phyloP scores from a whole-genome alignment of 805 yeast species.

The Candida michaelii region DNA sequence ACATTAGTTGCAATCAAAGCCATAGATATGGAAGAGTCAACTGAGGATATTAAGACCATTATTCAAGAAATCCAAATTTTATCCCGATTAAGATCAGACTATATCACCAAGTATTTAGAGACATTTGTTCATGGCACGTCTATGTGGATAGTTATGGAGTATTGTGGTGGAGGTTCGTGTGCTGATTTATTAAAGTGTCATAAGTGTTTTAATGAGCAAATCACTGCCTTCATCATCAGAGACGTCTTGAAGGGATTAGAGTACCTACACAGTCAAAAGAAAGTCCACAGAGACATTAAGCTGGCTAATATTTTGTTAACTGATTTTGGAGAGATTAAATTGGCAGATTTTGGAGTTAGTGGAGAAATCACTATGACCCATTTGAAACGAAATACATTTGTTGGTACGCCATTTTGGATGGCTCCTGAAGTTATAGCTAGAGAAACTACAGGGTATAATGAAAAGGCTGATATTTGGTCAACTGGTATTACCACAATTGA shows the following conservation, averaged over 20 bases:
- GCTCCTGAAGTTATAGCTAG: slow-evolving; percentile 90
- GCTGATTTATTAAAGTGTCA: slow-evolving; percentile 63
- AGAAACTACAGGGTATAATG: slow-evolving; percentile 61
- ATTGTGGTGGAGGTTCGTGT: slow-evolving; percentile 93
- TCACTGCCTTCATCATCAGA: slow-evolving; percentile 59
- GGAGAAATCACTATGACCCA: slow-evolving; percentile 67
- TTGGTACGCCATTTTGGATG: slow-evolving; percentile 98
- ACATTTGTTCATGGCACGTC: slow-evolving; percentile 64
- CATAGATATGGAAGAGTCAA: slow-evolving; percentile 73
- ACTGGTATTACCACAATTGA: slow-evolving; percentile 91
- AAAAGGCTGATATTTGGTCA: slow-evolving; percentile 94
- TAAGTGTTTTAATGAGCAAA: slow-evolving; percentile 56
- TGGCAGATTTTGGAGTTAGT: slow-evolving; percentile 93
- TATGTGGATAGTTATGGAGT: slow-evolving; percentile 93
- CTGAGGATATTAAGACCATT: slow-evolving; percentile 69
- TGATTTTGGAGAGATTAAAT: slow-evolving; percentile 64
- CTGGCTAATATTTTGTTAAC: slow-evolving; percentile 85
- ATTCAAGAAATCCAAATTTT: slow-evolving; percentile 79
- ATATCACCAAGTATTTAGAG: slow-evolving; percentile 61
- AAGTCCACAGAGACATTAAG: slow-evolving; percentile 88
- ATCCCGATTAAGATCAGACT: slow-evolving; percentile 61
- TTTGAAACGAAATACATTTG: slow-evolving; percentile 68
- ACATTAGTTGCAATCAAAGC: slow-evolving; percentile 80
- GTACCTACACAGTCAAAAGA: slow-evolving; percentile 72
- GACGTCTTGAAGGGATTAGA: slow-evolving; percentile 69